Evolutionary conservation across 1,284 basidiomycete genomes (phyloP), one percentile per base, ranked within the genome.

Genomic region (Tausonia pullulans): DNA sequence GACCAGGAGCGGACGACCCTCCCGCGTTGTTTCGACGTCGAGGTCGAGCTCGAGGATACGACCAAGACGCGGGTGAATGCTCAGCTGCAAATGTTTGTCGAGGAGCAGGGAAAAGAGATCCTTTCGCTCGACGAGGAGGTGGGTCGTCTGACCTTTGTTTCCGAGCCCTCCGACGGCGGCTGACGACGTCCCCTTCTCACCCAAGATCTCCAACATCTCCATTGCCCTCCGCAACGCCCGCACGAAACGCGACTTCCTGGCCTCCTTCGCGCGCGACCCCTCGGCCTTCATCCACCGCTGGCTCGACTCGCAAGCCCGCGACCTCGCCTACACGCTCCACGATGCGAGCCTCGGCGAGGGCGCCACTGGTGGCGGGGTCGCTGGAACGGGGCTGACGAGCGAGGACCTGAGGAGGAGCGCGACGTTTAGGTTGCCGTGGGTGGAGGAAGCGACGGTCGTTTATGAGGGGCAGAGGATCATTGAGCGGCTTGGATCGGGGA

Each of bases 381-480:
- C 84, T 40, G 74, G 72, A 13, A 68, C 70, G 48, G 76, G 74
- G n/a, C 81, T 93, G 10, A 79, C 88, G 16, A 87, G 89, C 65
- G 92, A 96, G 70, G 92, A 96, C 74, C 78, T 96, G 66, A 82
- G 87, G 68, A 78, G 90, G 58, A 90, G 88, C 70, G 91, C 95
- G 73, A 88, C 91, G 75, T 97, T 95, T 81, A 80, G 82, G 65
- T 78, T 94, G 69, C 87, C 89, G 4, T 96, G 93, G 93, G 89
- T 78, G 56, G 27, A 27, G 27, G 27, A 27, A 27, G 27, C 27
- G 27, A 27, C 27, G 27, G 27, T 27, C 27, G 27, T 27, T 27
- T 27, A 27, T 27, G 27, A 27, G 27, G 27, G 27, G 27, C 27
- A 27, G 27, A 27, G 27, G 27, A 27, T 27, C 27, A 27, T 27